Percentiles rank a stretch among this genome's conserved stretches.
Conservation (phyloP, 331 rosid species). For the Pyrus hybrid region DNA sequence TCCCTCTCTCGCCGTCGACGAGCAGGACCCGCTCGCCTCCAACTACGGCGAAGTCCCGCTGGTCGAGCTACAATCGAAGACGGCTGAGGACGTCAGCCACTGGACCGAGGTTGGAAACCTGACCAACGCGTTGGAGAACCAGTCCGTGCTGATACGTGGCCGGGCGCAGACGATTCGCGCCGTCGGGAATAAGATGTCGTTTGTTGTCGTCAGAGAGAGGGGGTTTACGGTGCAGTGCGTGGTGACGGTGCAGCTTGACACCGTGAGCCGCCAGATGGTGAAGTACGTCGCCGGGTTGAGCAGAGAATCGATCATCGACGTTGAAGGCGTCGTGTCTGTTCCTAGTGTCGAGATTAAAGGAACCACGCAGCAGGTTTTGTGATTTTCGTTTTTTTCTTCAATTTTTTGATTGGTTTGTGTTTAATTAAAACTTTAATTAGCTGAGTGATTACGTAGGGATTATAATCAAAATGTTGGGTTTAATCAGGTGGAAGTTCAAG, state of each 20-base stretch:
- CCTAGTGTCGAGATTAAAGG: slow-evolving; percentile 60
- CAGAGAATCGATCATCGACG: slow-evolving; percentile 73
- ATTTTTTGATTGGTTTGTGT: neutral
- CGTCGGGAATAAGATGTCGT: slow-evolving; percentile 84
- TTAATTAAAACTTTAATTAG: neutral
- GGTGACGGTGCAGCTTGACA: slow-evolving; percentile 51
- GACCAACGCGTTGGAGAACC: slow-evolving; percentile 22
- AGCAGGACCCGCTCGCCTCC: slow-evolving; percentile 48
- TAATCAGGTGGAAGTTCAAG: slow-evolving; percentile 80
- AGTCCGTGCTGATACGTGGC: slow-evolving; percentile 50
- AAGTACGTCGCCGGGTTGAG: slow-evolving; percentile 57
- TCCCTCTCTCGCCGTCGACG: slow-evolving; percentile 41
- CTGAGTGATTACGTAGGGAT: neutral
- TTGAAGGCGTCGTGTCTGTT: slow-evolving; percentile 61
- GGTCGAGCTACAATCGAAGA: slow-evolving; percentile 55
- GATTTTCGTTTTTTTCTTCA: too few species aligned
- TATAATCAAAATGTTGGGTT: neutral
- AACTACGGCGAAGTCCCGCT: slow-evolving; percentile 73
- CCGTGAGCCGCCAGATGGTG: slow-evolving; percentile 81
- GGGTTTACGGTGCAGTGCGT: slow-evolving; percentile 82
- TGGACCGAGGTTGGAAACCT: slow-evolving; percentile 57
- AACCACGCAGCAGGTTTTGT: slow-evolving; percentile 58
- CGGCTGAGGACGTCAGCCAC: slow-evolving; percentile 10
- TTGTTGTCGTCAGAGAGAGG: slow-evolving; percentile 56
- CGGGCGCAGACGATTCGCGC: slow-evolving; percentile 77